Conservation (phyloP, 2,329 filamentous ascomycete genomes). For the Coniochaeta pulveracea region DNA sequence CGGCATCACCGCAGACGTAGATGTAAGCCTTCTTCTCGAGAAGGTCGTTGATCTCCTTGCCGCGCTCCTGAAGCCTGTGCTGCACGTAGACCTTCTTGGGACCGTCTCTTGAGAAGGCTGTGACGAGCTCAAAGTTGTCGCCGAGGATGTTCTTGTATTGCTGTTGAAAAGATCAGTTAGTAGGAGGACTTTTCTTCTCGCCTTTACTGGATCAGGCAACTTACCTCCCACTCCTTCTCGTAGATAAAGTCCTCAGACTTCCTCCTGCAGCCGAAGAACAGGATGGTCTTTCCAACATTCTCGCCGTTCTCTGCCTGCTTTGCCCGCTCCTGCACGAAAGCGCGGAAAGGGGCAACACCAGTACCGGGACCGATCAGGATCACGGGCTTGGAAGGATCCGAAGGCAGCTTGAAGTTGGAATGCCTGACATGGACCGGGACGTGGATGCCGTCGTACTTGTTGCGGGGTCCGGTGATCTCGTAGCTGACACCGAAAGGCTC, state of each 20-base stretch:
- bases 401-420: constrained; percentile 98
- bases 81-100: constrained; percentile 93
- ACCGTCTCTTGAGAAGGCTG: constrained; percentile 86
- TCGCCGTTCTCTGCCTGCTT: constrained; percentile 70
- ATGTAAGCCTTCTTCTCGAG: constrained; percentile 83
- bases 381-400: constrained; percentile 83
- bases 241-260: constrained; percentile 87
- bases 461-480: constrained; percentile 76
- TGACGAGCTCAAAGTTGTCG: constrained; percentile 82
- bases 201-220: too few relatives aligned
- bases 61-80: constrained; percentile 75
- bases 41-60: constrained; percentile 77
- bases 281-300: constrained; percentile 72
- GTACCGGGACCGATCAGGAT: constrained; percentile 96
- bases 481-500: constrained; percentile 79
- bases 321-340: constrained; percentile 86
- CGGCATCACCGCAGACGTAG: constrained; percentile 95
- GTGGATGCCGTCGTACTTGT: constrained; percentile 94
- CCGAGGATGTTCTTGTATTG: constrained; percentile 74
- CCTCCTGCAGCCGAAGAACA: constrained; percentile 95
- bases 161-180: too few relatives aligned
- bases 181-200: too few relatives aligned
- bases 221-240: constrained; percentile 81
- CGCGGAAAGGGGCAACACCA: constrained; percentile 92
- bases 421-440: constrained; percentile 93